Evolutionary conservation across 208 protist species (phyloP), one percentile per base, ranked within the genome.

Genomic region (Phytomonas serpens): DNA sequence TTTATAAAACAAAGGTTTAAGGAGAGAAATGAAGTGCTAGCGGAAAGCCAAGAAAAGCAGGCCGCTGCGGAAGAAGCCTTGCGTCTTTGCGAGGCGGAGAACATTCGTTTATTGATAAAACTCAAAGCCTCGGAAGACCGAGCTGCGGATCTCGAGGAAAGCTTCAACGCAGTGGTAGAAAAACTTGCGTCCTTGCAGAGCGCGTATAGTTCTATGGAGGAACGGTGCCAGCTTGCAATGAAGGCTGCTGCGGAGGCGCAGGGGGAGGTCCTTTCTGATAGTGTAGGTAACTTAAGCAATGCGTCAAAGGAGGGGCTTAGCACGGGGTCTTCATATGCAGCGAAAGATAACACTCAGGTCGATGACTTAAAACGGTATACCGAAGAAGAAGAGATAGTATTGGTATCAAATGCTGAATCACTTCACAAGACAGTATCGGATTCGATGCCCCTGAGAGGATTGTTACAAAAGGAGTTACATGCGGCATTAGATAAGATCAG

Each of bases 181-280:
- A 84, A 82, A 32, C 65, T 92, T 11, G 86, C 80, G 16, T 64
- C 78, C 13, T 36, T 73, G 63, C 77, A 85, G 69, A 76, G 76
- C 29, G 52, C 75, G 61, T 52, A 57, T 30, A 66, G 79, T 30
- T 64, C 29, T 23, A 74, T 82, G 63, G 64, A 79, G 63, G 66
- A 61, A 27, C 75, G 75, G 19, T 81, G 79, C 47, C 64, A 62
- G 29, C 67, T 77, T 37, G 76, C 78, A 14, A 80, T 82, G 77
- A 63, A 37, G 9, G 61, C 75, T 7, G 69, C 69, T 7, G 64
- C 66, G 1, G 79, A 82, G 40, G 75, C 74, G 34, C 77, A 87
- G 67, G 67, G 73, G 9, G 61, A 67, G 29, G 67, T 83, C n/a
- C 36, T 75, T 9, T 57, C 47, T 7, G 47, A 57, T 27, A 57